phyloP scores from a whole-genome alignment of 495 filamentous ascomycete species.

The Xylona heveae region DNA sequence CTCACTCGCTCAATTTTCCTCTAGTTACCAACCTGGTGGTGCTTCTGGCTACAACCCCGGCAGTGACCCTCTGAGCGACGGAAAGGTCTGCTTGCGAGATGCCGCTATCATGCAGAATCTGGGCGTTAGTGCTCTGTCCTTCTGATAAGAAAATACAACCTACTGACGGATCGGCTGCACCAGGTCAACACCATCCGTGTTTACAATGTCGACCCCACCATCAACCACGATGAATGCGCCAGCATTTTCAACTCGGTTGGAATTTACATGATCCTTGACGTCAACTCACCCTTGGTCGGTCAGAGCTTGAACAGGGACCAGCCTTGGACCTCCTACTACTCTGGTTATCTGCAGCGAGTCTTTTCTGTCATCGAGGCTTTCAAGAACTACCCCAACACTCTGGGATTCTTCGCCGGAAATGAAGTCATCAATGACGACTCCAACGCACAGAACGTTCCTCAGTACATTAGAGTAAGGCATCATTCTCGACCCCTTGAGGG shows the following conservation, averaged over 20 bases:
- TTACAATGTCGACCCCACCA: constrained; percentile 69
- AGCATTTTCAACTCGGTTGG: constrained; percentile 80
- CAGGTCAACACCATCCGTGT: constrained; percentile 79
- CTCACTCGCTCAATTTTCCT: constrained; percentile 7
- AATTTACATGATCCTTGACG: constrained; percentile 59
- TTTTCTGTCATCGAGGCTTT: constrained; percentile 88
- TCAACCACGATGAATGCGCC: constrained; percentile 77
- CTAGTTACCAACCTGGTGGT: constrained; percentile 76
- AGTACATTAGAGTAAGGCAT: constrained; percentile 28
- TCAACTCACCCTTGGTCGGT: constrained; percentile 73
- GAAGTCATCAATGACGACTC: constrained; percentile 65
- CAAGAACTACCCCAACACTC: constrained; percentile 75
- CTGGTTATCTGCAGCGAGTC: constrained; percentile 55
- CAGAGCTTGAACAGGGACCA: constrained; percentile 51
- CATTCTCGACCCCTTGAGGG: constrained; percentile 3
- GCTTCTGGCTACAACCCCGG: constrained; percentile 52
- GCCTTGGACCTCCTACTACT: constrained; percentile 49
- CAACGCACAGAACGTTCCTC: constrained; percentile 33
- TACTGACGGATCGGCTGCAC: constrained; percentile 1
- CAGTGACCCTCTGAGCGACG: constrained; percentile 57
- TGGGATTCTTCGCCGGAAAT: constrained; percentile 88
- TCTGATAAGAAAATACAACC: background rate
- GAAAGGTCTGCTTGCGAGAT: constrained; percentile 61
- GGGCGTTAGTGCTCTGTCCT: constrained; percentile 21
- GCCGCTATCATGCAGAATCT: constrained; percentile 79